Conservation (phyloP, 2,329 filamentous ascomycete species). For the Penicillium sp. region DNA sequence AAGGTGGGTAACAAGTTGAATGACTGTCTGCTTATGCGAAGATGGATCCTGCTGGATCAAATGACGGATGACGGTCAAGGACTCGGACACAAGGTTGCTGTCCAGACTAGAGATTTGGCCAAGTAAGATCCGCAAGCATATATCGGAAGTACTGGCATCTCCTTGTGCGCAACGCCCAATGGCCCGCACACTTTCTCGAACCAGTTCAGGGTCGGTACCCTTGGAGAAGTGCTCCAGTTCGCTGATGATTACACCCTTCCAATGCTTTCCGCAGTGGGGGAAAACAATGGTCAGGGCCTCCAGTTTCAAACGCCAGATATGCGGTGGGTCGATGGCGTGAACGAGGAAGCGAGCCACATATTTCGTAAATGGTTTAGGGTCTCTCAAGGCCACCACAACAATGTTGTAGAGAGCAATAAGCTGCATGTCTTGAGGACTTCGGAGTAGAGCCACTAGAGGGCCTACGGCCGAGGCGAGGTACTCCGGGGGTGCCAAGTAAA, state of each 20-base stretch:
- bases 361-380: constrained; percentile 75
- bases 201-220: constrained; percentile 66
- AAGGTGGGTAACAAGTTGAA: constrained; percentile 83
- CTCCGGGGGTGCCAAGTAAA: constrained; percentile 72
- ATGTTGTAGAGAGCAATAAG: constrained; percentile 91
- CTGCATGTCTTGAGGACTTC: constrained; percentile 80
- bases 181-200: constrained; percentile 83
- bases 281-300: constrained; percentile 89
- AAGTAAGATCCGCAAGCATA: constrained; percentile 77
- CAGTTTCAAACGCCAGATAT: constrained; percentile 86
- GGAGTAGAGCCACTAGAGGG: constrained; percentile 77
- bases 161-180: constrained; percentile 90
- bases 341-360: constrained; percentile 89
- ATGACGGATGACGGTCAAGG: constrained; percentile 88
- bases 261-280: constrained; percentile 66
- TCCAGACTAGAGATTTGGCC: constrained; percentile 85
- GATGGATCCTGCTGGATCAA: constrained; percentile 86
- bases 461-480: constrained; percentile 73
- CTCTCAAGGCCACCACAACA: constrained; percentile 76
- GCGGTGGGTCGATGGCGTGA: constrained; percentile 67
- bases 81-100: constrained; percentile 82
- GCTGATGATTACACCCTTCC: constrained; percentile 81
- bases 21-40: constrained; percentile 76
- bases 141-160: constrained; percentile 62
- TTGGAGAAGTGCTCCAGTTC: constrained; percentile 92